Percentiles rank a stretch among this genome's conserved stretches.
Conservation (phyloP, 2,329 filamentous ascomycete species). For the Neonectria ditissima region DNA sequence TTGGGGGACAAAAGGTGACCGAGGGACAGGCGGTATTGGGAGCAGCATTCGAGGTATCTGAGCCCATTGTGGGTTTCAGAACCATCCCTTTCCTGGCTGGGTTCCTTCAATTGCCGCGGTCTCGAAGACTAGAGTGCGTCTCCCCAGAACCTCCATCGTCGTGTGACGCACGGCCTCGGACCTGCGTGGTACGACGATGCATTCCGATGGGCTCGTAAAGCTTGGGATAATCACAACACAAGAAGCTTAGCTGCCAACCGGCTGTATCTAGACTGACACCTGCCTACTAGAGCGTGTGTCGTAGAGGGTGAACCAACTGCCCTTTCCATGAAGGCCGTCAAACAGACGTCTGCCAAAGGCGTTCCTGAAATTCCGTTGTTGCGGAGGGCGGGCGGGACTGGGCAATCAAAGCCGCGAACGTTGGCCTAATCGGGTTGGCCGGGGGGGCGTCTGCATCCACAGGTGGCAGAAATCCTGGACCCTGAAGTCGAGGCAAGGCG, state of each 20-base stretch:
- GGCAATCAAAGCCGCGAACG: slow-evolving; percentile 11
- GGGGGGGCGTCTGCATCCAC: slow-evolving; percentile 17
- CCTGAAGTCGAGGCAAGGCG: slow-evolving; percentile 9
- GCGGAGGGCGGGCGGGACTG: neutral
- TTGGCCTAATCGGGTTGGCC: slow-evolving; percentile 25
- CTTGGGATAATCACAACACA: neutral
- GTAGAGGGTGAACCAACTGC: neutral
- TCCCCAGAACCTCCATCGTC: slow-evolving; percentile 11
- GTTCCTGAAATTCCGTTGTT: slow-evolving; percentile 13
- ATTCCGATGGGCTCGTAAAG: neutral
- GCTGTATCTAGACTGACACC: neutral
- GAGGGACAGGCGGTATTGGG: neutral
- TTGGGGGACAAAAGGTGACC: slow-evolving; percentile 7
- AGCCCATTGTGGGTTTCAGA: neutral
- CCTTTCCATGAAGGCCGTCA: neutral
- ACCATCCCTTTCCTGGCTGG: slow-evolving; percentile 1
- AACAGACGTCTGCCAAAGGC: neutral
- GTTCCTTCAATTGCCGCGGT: neutral
- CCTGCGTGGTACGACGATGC: neutral
- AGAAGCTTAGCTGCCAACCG: neutral
- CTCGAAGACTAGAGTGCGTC: neutral
- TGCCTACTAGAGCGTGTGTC: neutral
- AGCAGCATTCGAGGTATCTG: neutral
- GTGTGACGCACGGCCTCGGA: slow-evolving; percentile 5
- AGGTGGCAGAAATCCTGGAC: slow-evolving; percentile 9